Evolutionary conservation across 257 asterid genomes (phyloP).

Genomic region (Solanum rostratum): DNA sequence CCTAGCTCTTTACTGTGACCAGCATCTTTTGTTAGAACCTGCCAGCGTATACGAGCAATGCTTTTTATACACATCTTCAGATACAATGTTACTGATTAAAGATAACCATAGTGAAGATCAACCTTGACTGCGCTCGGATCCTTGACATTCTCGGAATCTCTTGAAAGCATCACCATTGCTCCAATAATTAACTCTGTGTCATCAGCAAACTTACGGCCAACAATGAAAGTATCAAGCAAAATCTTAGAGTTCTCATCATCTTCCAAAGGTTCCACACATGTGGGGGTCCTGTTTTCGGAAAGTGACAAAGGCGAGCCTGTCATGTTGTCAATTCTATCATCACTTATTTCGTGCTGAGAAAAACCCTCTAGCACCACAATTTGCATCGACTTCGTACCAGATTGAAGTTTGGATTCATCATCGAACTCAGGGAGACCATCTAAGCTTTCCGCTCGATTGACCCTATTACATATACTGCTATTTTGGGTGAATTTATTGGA

Average conservation of each 20-base stretch:
- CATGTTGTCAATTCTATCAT: conserved; percentile 11
- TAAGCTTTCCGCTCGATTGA: conserved; percentile 6
- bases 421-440: conserved; percentile 14
- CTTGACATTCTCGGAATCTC: conserved; percentile 67
- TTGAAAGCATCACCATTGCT: conserved; percentile 43
- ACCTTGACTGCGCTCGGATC: conserved; percentile 91
- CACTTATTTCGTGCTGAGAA: conserved; percentile 6
- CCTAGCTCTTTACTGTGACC: conserved; percentile 50
- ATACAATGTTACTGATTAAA: background rate
- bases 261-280: conserved; percentile 18
- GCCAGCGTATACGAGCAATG: conserved; percentile 11
- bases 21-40: conserved; percentile 58
- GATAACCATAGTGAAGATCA: conserved; percentile 4
- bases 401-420: background rate
- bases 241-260: conserved; percentile 25
- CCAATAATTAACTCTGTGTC: conserved; percentile 31
- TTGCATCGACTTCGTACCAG: conserved; percentile 4
- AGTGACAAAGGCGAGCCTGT: conserved; percentile 9
- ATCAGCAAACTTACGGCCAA: conserved; percentile 72
- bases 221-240: conserved; percentile 53
- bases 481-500: background rate
- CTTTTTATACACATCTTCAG: background rate
- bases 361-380: conserved; percentile 6
- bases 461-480: conserved; percentile 1
- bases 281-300: conserved; percentile 15